Percentiles rank a stretch among this genome's conserved stretches.
These are phyloP conservation scores for Bauhinia variegata DNA, from an alignment of 306 rosid genomes.

Conservation along the genomic window DNA sequence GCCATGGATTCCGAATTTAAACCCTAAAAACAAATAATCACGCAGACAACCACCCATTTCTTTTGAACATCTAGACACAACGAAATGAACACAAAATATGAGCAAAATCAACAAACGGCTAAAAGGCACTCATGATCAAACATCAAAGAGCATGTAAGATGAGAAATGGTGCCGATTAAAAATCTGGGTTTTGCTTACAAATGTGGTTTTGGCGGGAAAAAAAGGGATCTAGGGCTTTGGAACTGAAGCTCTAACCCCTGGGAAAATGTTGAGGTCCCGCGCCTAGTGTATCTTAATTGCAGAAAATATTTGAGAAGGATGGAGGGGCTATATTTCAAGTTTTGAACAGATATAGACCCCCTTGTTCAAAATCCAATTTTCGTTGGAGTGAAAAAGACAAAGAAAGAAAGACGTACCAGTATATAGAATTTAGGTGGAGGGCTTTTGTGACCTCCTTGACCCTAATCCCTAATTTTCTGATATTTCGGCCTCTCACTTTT, in stretches of 20 bases:
- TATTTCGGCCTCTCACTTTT: conserved; percentile 8
- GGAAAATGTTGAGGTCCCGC: conserved; percentile 45
- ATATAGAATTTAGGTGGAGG: background rate
- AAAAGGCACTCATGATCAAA: conserved; percentile 15
- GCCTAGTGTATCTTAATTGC: conserved; percentile 44
- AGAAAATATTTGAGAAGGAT: conserved; percentile 34
- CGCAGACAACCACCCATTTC: conserved; percentile 2
- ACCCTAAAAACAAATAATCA: conserved; percentile 49
- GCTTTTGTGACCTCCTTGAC: conserved; percentile 37
- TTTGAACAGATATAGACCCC: conserved; percentile 59
- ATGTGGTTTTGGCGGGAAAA: conserved; percentile 58
- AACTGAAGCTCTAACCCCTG: conserved; percentile 16
- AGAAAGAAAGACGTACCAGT: conserved; percentile 43
- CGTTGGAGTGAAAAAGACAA: conserved; percentile 35
- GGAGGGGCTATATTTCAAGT: conserved; percentile 57
- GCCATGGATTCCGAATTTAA: conserved; percentile 50
- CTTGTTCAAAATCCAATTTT: conserved; percentile 41
- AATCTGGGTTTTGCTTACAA: conserved; percentile 44
- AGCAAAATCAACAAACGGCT: background rate
- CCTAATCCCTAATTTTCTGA: conserved; percentile 11
- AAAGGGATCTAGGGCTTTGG: conserved; percentile 38
- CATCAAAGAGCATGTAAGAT: conserved; percentile 15
- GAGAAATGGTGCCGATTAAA: conserved; percentile 37
- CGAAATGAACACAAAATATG: background rate
- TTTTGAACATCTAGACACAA: background rate